These are phyloP conservation scores for Aspergillus mulundensis DNA, from an alignment of 495 filamentous ascomycete genomes.

Conservation along the genomic window DNA sequence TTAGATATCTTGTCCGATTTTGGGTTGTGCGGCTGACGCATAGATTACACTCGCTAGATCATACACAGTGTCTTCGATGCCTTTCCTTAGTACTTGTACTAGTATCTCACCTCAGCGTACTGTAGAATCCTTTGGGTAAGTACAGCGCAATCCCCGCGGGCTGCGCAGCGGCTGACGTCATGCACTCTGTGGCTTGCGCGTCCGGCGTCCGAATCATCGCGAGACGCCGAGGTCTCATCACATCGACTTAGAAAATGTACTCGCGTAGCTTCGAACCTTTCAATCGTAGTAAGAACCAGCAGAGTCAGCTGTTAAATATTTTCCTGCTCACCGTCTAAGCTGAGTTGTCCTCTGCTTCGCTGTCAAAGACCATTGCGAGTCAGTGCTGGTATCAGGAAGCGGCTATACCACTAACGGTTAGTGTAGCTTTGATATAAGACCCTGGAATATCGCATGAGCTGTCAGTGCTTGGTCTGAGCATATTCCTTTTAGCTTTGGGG, in stretches of 20 bases:
- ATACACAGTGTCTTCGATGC: neutral
- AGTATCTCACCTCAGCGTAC: neutral
- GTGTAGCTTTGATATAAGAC: neutral
- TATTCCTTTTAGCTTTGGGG: slow-evolving; percentile 1
- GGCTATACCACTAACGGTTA: neutral
- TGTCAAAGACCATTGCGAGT: neutral
- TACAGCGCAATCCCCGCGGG: too few relatives aligned
- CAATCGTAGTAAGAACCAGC: too few relatives aligned
- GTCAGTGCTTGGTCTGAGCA: neutral
- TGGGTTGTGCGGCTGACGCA: neutral
- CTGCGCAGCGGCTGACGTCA: neutral
- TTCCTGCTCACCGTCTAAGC: too few relatives aligned
- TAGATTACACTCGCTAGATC: slow-evolving; percentile 1
- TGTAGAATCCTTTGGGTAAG: too few relatives aligned
- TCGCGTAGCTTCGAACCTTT: neutral
- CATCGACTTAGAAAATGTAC: neutral
- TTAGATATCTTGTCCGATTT: neutral
- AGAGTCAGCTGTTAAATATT: too few relatives aligned
- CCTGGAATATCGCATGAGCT: neutral
- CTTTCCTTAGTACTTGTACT: neutral
- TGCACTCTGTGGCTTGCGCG: neutral
- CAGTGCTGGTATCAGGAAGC: neutral
- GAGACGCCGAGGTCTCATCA: neutral
- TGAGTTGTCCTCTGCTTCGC: too few relatives aligned
- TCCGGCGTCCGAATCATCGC: too few relatives aligned